Percentiles rank a stretch among this genome's conserved stretches.
These are phyloP conservation scores for Amanita pallidorosea DNA, from an alignment of 768 basidiomycete species.

Conservation along the genomic window DNA sequence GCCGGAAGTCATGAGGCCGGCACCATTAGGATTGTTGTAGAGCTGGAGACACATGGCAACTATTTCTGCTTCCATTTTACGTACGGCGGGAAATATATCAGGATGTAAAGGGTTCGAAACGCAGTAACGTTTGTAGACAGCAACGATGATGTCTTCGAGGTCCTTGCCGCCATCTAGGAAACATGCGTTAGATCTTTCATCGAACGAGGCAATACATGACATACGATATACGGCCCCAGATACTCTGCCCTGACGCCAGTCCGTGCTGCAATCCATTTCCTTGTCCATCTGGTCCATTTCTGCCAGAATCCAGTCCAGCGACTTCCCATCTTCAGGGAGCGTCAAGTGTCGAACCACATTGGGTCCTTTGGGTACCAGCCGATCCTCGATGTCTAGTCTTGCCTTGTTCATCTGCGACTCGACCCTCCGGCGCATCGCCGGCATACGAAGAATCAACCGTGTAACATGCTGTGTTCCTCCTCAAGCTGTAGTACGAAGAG, in stretches of 20 bases:
- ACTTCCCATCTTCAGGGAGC: constrained; percentile 54
- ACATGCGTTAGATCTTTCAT: neutral
- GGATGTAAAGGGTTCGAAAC: constrained; percentile 90
- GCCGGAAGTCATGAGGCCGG: constrained; percentile 89
- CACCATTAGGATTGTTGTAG: constrained; percentile 78
- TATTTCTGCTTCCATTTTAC: constrained; percentile 97
- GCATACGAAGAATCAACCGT: constrained; percentile 48
- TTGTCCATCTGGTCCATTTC: constrained; percentile 79
- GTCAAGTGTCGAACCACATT: constrained; percentile 54
- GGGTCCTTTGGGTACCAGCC: constrained; percentile 54
- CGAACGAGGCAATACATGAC: constrained; percentile 13
- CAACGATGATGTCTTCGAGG: constrained; percentile 63
- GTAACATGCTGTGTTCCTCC: constrained; percentile 34
- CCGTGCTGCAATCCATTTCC: constrained; percentile 31
- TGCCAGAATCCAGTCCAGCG: constrained; percentile 60
- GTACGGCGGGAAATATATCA: constrained; percentile 82
- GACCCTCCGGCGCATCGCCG: constrained; percentile 49
- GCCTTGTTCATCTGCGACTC: constrained; percentile 54
- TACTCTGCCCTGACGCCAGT: constrained; percentile 66
- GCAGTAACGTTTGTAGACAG: constrained; percentile 74
- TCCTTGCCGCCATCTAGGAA: constrained; percentile 72
- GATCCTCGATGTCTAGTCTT: constrained; percentile 51
- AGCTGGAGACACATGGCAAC: constrained; percentile 79
- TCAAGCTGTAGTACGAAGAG: neutral
- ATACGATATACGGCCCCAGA: constrained; percentile 83